These are phyloP conservation scores for Melocanna baccifera DNA, from an alignment of 176 grass and related monocot genomes.

Conservation along the genomic window DNA sequence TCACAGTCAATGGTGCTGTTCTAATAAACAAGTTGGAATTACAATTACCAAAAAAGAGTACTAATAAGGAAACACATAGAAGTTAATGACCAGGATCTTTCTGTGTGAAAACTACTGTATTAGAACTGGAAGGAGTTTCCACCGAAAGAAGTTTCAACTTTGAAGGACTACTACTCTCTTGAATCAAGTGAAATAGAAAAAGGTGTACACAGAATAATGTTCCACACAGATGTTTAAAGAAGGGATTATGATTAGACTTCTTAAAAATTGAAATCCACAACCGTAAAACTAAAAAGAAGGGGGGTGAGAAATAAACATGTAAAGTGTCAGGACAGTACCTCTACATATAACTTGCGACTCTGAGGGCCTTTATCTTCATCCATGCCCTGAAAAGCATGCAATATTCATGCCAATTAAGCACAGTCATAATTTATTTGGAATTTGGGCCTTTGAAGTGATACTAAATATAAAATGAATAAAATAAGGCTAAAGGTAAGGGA, in stretches of 20 bases:
- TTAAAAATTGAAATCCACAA: neutral
- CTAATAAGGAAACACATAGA: neutral
- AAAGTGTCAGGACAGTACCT: constrained; percentile 44
- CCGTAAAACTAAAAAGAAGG: neutral
- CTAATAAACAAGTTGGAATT: neutral
- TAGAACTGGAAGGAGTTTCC: neutral
- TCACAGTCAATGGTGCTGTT: neutral
- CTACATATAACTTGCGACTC: constrained; percentile 76
- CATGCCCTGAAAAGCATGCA: constrained; percentile 53
- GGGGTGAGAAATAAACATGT: neutral
- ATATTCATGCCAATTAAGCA: constrained; percentile 3
- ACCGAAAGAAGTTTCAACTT: neutral
- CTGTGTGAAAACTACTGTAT: neutral
- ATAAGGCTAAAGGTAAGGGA: neutral
- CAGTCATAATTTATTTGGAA: neutral
- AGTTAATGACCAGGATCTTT: neutral
- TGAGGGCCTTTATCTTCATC: constrained; percentile 85
- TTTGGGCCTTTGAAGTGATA: neutral
- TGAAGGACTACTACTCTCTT: neutral
- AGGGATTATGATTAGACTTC: neutral
- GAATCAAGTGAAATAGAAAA: neutral
- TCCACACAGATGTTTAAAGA: neutral
- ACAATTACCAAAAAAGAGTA: neutral
- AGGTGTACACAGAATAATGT: neutral
- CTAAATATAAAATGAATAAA: neutral